Evolutionary conservation across 2,329 filamentous ascomycete genomes (phyloP), one percentile per base, ranked within the genome.

Genomic region (Fonsecaea pugnacius): DNA sequence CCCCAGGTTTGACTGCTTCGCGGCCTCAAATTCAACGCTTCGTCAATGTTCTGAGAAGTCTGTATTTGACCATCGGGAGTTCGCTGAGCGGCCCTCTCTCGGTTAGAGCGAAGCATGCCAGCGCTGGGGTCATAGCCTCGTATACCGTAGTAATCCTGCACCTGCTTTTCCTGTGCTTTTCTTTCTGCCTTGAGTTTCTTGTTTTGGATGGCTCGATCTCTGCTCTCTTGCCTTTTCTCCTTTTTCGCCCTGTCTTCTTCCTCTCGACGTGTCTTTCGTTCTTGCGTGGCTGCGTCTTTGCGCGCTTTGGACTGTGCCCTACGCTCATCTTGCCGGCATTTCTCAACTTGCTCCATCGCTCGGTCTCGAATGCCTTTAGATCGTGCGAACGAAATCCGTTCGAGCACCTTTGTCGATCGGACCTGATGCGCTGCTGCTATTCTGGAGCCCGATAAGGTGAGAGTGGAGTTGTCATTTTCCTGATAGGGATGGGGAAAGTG

Each of bases 121-220:
- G 69, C 69, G 55, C 57, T 65, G 4, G 69, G 69, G 64, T 71
- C 70, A 54, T 66, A 71, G 12, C 59, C 59, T 24, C 59, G 59
- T 33, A 55, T 56, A 4, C 51, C 59, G 35, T 56, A 56, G n/a
- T 36, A 56, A 32, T 57, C 52, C n/a, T 78, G 73, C 60, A 76
- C 72, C 5, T 70, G 70, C 65, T 78, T 77, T 35, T 78, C 77
- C 35, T 60, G 48, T 4, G 58, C 66, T 16, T 48, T 59, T 56
- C 30, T 59, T 24, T 50, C n/a, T 36, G 51, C 51, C 58, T 66
- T 67, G 16, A 66, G 32, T 24, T 65, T 36, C 30, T 63, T 46
- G 33, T 64, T 46, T 33, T 57, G 52, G 38, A 46, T 50, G 12
- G 60, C 60, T 14, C 38, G 18, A 4, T 66, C 58, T 51, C 52